Evolutionary conservation across 148 eudicot genomes (phyloP), one percentile per base, ranked within the genome.

Genomic region (Heliamphora exappendiculata): DNA sequence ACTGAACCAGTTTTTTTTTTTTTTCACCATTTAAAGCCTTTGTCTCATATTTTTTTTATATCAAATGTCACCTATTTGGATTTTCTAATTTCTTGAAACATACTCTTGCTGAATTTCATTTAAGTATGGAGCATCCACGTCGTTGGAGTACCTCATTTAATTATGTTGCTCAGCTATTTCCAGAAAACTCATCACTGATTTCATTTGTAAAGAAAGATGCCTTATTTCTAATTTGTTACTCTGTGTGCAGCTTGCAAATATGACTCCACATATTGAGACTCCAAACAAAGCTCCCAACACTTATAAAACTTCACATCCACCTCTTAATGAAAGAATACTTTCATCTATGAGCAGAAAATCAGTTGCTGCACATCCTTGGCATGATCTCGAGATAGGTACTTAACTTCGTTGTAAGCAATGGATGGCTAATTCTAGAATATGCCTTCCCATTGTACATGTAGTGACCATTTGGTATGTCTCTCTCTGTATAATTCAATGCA

Each of bases 351-450:
- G 83, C n/a, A 80, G 89, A 74, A 82, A 88, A 84, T 89, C 96
- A 19, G 78, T 85, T 75, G 96, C 92, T 79, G 93, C 96, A 63
- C 96, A 91, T 86, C 96, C 94, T 50, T 91, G 96, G 96, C 96
- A 91, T 86, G 96, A 91, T 77, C 90, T 91, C 19, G 91, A 91
- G 86, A 91, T 91, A 51, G 96, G 96, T 91, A 86, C 36, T 77
- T 62, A 50, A 45, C 62, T 47, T 67, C 19, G 33, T 67, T 12
- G 7, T 29, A 3, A 20, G 22, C 20, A 5, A 4, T 22, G 5
- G 19, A 31, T 44, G 79, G 53, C 3, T 49, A 45, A 14, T 34
- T 70, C 60, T 51, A n/a, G 33, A 58, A 50, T 58, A 68, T 73
- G 37, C 20, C 55, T 76, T 54, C 60, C 17, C 13, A 28, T 50